Conservation (phyloP, 2,329 filamentous ascomycete genomes). For the Ophiostoma sp. region DNA sequence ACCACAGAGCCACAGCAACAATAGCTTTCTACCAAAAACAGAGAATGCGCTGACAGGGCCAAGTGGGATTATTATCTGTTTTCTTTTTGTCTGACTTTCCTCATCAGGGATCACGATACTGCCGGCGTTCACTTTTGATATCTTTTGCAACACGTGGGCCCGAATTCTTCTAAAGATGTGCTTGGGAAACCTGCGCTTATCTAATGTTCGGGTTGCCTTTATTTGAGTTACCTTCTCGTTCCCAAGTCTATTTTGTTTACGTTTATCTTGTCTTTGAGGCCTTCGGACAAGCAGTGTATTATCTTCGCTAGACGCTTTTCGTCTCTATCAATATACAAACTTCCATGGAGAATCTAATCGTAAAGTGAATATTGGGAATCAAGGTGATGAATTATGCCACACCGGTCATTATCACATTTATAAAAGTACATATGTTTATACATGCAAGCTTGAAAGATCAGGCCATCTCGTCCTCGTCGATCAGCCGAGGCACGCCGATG, state of each 20-base stretch:
- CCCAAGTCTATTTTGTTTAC: background rate
- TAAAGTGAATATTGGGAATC: background rate
- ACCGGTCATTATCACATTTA: background rate
- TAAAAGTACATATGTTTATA: background rate
- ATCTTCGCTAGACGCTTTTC: background rate
- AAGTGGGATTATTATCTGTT: background rate
- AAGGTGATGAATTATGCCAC: background rate
- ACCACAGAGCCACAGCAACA: no score
- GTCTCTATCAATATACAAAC: background rate
- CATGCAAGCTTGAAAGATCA: background rate
- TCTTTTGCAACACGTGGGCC: background rate
- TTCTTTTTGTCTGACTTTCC: background rate
- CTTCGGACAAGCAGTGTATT: background rate
- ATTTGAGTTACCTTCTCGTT: background rate
- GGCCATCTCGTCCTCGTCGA: background rate
- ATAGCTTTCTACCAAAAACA: no score
- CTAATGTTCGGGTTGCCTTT: no score
- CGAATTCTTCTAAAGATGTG: no score
- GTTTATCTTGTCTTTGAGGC: background rate
- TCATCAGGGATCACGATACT: background rate
- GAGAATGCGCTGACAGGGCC: no score
- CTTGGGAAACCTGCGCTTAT: no score
- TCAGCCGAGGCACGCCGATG: constrained; percentile 22
- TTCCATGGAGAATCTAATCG: background rate
- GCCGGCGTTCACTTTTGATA: no score